phyloP scores from a whole-genome alignment of 192 early-diverging fungal genomes.

The Radiomyces spectabilis region DNA sequence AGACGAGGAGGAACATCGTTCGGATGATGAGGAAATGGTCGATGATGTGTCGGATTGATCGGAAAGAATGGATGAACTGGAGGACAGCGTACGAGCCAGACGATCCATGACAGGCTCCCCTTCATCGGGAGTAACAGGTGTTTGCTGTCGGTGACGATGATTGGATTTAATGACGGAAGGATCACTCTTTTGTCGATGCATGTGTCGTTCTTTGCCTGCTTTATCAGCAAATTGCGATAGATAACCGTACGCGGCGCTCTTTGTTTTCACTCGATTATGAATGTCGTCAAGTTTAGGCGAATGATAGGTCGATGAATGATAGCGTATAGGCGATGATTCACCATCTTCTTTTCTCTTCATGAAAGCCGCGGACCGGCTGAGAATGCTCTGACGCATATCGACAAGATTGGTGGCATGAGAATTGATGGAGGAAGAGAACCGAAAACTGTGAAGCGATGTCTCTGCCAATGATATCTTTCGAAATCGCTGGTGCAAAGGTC shows the following conservation, averaged over 20 bases:
- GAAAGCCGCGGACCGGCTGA: background rate
- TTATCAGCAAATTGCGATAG: background rate
- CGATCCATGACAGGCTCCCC: background rate
- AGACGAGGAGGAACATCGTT: background rate
- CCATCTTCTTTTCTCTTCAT: too few relatives aligned
- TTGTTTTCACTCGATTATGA: background rate
- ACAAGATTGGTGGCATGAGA: background rate
- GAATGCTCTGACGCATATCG: background rate
- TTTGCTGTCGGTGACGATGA: too few relatives aligned
- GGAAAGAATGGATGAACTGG: too few relatives aligned
- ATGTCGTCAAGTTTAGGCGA: background rate
- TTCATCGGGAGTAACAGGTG: constrained; percentile 6
- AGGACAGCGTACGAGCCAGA: too few relatives aligned
- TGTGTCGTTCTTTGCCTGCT: too few relatives aligned
- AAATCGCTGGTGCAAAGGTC: too few relatives aligned
- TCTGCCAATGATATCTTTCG: too few relatives aligned
- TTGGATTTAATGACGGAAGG: background rate
- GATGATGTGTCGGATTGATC: too few relatives aligned
- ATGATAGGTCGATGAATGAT: too few relatives aligned
- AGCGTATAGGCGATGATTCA: too few relatives aligned
- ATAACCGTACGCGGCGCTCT: background rate
- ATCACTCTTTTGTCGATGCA: too few relatives aligned
- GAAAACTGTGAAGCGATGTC: constrained; percentile 4
- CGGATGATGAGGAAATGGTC: background rate
- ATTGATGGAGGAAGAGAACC: background rate